Conservation (phyloP, 306 rosid species). For the Trifolium pratense region DNA sequence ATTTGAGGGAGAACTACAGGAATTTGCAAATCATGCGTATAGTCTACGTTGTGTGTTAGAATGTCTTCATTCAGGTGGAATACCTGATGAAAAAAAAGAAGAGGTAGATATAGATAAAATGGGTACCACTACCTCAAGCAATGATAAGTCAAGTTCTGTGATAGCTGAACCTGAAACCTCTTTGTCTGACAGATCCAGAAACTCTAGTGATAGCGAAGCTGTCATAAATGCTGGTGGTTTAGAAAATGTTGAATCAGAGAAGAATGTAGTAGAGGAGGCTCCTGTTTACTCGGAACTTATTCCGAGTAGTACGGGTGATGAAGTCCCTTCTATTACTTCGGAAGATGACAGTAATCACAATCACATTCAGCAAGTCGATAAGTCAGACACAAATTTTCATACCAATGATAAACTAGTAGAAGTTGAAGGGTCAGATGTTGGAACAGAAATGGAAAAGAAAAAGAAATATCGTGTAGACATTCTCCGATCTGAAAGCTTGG, state of each 20-base stretch:
- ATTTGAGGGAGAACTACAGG: slow-evolving; percentile 96
- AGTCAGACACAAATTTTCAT: slow-evolving; percentile 45
- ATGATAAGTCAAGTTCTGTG: slow-evolving; percentile 52
- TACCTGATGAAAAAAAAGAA: slow-evolving; percentile 49
- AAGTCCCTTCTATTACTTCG: slow-evolving; percentile 40
- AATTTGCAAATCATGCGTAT: slow-evolving; percentile 94
- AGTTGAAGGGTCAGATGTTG: slow-evolving; percentile 61
- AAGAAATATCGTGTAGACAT: slow-evolving; percentile 83
- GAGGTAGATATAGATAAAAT: slow-evolving; percentile 53
- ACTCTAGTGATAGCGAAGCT: slow-evolving; percentile 41
- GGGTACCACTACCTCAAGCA: slow-evolving; percentile 51
- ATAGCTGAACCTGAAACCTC: slow-evolving; percentile 48
- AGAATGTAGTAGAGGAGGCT: slow-evolving; percentile 49
- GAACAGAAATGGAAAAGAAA: slow-evolving; percentile 60
- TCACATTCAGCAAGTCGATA: slow-evolving; percentile 45
- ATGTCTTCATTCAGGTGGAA: slow-evolving; percentile 88
- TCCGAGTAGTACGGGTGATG: slow-evolving; percentile 49
- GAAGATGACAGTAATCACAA: slow-evolving; percentile 50
- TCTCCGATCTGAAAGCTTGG: slow-evolving; percentile 97
- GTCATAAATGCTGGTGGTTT: slow-evolving; percentile 43
- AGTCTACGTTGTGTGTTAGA: slow-evolving; percentile 92
- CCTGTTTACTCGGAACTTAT: slow-evolving; percentile 52
- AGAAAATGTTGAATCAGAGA: slow-evolving; percentile 43
- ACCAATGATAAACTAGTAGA: slow-evolving; percentile 51
- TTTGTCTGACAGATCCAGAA: slow-evolving; percentile 49